phyloP scores from a whole-genome alignment of 2,329 filamentous ascomycete species.

The Acarospora socialis region DNA sequence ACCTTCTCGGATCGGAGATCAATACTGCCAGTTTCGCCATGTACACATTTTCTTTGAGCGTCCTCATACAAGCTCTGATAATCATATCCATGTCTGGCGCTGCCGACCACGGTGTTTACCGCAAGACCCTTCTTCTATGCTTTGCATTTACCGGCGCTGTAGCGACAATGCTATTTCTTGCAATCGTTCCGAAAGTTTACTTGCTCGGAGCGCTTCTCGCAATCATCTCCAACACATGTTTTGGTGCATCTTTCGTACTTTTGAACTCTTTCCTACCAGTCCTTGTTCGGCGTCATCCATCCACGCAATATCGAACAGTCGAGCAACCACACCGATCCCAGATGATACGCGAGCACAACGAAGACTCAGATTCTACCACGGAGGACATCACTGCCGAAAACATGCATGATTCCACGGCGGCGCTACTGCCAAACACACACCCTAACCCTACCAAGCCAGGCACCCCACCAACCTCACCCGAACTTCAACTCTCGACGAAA shows the following conservation, averaged over 20 bases:
- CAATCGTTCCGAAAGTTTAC: constrained; percentile 60
- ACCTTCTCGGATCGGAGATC: constrained; percentile 68
- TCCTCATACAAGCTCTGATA: constrained; percentile 72
- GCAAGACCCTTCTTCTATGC: constrained; percentile 72
- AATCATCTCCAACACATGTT: constrained; percentile 83
- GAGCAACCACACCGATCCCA: constrained; percentile 1
- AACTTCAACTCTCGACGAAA: constrained; percentile 70
- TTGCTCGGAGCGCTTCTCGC: constrained; percentile 70
- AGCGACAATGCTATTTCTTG: constrained; percentile 78
- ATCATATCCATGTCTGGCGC: constrained; percentile 95
- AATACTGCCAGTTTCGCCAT: constrained; percentile 96
- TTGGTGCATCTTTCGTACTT: constrained; percentile 88
- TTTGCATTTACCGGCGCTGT: constrained; percentile 74
- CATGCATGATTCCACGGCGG: constrained; percentile 11
- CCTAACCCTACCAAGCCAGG: constrained; percentile 12
- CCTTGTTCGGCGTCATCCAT: constrained; percentile 72
- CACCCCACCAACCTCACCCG: constrained; percentile 25
- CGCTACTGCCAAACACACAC: constrained; percentile 19
- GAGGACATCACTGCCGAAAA: too few relatives aligned
- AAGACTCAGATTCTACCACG: constrained; percentile 3
- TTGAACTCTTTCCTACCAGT: constrained; percentile 90
- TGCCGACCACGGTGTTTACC: constrained; percentile 83
- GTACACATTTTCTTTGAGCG: constrained; percentile 93
- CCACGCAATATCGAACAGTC: constrained; percentile 23
- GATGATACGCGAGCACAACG: constrained; percentile 7